Conservation (phyloP, 2,329 filamentous ascomycete genomes). For the Fusarium odoratissimum region DNA sequence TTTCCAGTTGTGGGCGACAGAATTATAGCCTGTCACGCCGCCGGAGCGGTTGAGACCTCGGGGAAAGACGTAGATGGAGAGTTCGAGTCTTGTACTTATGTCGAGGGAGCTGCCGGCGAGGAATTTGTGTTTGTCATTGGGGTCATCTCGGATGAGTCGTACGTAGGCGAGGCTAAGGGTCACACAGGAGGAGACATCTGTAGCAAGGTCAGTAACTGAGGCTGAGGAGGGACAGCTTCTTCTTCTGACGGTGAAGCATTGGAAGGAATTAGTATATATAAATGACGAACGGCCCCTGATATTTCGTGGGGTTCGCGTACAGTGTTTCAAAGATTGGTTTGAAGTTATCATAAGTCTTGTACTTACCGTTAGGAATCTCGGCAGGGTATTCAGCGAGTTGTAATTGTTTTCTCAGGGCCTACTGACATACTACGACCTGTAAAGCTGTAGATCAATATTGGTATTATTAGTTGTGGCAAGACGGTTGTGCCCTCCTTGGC, state of each 20-base stretch:
- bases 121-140: not conserved
- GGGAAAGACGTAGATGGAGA: conserved; percentile 31
- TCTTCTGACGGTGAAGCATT: not conserved
- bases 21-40: not conserved
- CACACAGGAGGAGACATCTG: not conserved
- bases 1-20: conserved; percentile 20
- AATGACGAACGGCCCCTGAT: not conserved
- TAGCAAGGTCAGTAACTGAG: not conserved
- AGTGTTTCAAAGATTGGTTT: not conserved
- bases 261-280: not conserved
- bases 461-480: not conserved
- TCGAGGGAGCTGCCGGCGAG: conserved; percentile 29
- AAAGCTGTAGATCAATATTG: not conserved
- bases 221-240: not conserved
- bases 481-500: not conserved
- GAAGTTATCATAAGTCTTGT: not conserved
- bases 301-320: no score
- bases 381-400: not conserved
- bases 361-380: not conserved
- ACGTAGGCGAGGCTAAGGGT: conserved; percentile 1
- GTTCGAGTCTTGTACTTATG: conserved; percentile 5
- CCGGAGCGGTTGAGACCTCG: conserved; percentile 19
- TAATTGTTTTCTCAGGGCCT: not conserved
- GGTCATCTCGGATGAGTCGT: conserved; percentile 13
- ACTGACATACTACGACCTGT: not conserved